Evolutionary conservation across 352 stramenopile genomes (phyloP), one percentile per base, ranked within the genome.

Genomic region (Globisporangium cylindrosporum): DNA sequence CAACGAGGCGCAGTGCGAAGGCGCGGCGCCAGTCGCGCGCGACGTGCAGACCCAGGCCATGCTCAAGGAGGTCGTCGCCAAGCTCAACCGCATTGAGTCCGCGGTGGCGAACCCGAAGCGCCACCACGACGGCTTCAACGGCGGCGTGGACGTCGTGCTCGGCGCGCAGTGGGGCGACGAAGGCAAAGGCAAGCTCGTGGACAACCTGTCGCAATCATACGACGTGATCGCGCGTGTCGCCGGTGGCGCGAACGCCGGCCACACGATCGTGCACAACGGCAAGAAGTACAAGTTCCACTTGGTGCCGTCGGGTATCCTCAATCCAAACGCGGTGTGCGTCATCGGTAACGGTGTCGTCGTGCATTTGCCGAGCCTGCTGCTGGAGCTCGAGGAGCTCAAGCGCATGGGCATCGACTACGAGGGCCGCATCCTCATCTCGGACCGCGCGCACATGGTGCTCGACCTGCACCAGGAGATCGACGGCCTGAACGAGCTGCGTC

Each of bases 221-320:
- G 95, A 99, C 77, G 94, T 99, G 59, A 99, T 98, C 75, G 94
- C 95, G 48, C 93, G 96, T 64, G 97, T 99, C n/a, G 97, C 96
- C 14, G 91, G 98, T 59, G 98, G 98, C 49, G 97, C 96, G 32
- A 99, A 99, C 86, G 97, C 98, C 29, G 98, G 98, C 32, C 98
- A 99, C 85, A 99, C 98, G 51, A 99, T 99, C 75, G 96, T 99
- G 57, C 96, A 98, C 62, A 84, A 99, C 56, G 88, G 93, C 58
- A 98, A 98, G 83, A 99, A 99, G 80, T 99, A 99, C 89, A 99
- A 99, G 79, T 99, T 99, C 82, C 98, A 99, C 84, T 79, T 99
- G 6, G 84, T 99, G 62, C 98, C 98, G 3, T 99, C 92, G 51
- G 98, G 97, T 57, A 98, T 99, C 64, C 78, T 99, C 49, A 98